Base-by-base conservation (phyloP, 257 asterid species). In the Marsdenia floribunda region DNA sequence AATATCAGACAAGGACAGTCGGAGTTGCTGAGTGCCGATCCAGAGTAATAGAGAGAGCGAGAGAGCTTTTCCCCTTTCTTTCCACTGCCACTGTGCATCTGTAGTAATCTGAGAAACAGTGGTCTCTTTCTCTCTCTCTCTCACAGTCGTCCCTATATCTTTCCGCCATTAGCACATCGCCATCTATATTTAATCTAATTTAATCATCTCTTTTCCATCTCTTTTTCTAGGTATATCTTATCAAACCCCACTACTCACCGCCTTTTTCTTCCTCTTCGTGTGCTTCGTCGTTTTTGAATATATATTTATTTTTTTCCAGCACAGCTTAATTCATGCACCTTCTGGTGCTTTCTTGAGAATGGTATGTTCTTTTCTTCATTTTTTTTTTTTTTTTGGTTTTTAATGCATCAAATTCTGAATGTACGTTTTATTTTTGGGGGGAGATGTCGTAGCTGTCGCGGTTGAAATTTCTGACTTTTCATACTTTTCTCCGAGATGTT, bases 111-210 rank as follows among this genome's bases (percentile, higher is more conserved):
- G 79, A 72, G 77, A 71, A 80, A 54, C 79, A 75, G 75, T 82
- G 80, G 87, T 87, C 29, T 55, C 4, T 49, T 7, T 70, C 76
- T 73, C 79, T 61, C 42, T 78, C 70, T 47, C 42, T 61, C 14
- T 29, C 75, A 52, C 19, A 16, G 75, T 64, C 46, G 78, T 83
- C 81, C 75, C 33, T 1, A 22, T 83, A 67, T 59, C 22, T 81
- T 80, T 80, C 87, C 81, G 76, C 84, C 84, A 75, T 76, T 86
- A 42, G 80, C 55, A 63, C 77, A 57, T 78, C 82, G 77, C 82
- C 85, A 82, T 77, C 47, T 75, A 52, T 75, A 52, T 71, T 73
- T 66, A 22, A 58, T 60, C 70, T n/a, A 7, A 29, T 0, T 0
- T n/a, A 18, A 42, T 0, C 61, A 5, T 24, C 70, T 44, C 49